Percentiles rank a stretch among this genome's conserved stretches.
These are phyloP conservation scores for Yarrowia sp. DNA, from an alignment of 805 yeast species.

Conservation along the genomic window DNA sequence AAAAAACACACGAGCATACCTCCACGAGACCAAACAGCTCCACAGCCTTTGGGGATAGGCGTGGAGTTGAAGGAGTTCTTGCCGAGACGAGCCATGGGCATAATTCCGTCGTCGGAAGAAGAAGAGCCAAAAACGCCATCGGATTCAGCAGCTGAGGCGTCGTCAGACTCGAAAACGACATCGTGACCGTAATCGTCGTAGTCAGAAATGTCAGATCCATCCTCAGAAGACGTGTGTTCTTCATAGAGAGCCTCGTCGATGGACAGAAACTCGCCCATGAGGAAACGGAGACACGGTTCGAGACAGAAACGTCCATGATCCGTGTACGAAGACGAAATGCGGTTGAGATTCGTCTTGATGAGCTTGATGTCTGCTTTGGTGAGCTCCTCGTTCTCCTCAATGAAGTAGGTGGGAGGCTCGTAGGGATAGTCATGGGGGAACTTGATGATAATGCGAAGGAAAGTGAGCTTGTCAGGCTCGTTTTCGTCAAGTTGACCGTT, in stretches of 20 bases:
- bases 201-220: conserved; percentile 43
- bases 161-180: conserved; percentile 36
- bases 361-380: conserved; percentile 49
- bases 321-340: conserved; percentile 57
- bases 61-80: conserved; percentile 60
- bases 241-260: conserved; percentile 14
- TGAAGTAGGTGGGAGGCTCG: conserved; percentile 54
- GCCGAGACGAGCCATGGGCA: conserved; percentile 1
- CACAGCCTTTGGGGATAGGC: conserved; percentile 91
- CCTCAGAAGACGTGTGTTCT: not conserved
- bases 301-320: conserved; percentile 63
- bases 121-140: conserved; percentile 25
- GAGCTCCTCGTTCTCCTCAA: conserved; percentile 79
- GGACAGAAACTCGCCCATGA: conserved; percentile 55
- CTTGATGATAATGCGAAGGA: conserved; percentile 64
- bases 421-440: conserved; percentile 76
- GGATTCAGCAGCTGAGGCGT: conserved; percentile 37
- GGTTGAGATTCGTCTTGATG: conserved; percentile 51
- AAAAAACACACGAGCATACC: conserved; percentile 84
- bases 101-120: conserved; percentile 22
- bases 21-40: conserved; percentile 79
- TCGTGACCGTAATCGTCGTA: conserved; percentile 35
- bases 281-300: conserved; percentile 71
- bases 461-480: conserved; percentile 49
- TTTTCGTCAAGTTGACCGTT: conserved; percentile 69